Conservation (phyloP, 2,329 filamentous ascomycete genomes). For the Teratosphaeria epicoccoides region DNA sequence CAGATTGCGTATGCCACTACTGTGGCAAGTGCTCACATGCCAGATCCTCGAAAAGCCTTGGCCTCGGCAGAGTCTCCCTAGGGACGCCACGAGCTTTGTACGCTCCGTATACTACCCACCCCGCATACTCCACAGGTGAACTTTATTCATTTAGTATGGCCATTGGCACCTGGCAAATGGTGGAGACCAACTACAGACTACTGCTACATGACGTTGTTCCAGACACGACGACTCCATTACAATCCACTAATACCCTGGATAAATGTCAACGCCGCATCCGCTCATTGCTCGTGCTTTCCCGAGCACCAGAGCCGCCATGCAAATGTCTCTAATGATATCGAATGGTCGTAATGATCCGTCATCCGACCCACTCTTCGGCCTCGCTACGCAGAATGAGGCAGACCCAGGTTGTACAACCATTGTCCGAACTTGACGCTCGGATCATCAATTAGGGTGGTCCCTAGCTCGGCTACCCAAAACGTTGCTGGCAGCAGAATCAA, state of each 20-base stretch:
- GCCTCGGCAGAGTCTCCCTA: neutral
- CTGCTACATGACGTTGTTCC: neutral
- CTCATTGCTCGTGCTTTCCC: neutral
- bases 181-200: neutral
- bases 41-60: neutral
- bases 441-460: conserved; percentile 48
- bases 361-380: neutral
- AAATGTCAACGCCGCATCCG: neutral
- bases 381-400: conserved; percentile 3
- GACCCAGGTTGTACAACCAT: conserved; percentile 45
- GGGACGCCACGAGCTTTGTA: neutral
- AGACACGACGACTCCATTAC: neutral
- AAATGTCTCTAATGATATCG: neutral
- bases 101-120: neutral
- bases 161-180: neutral
- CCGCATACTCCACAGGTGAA: neutral
- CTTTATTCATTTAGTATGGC: neutral
- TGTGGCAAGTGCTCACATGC: neutral
- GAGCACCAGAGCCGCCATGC: neutral
- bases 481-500: conserved; percentile 51
- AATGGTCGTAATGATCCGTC: neutral
- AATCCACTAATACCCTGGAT: neutral
- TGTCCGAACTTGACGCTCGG: conserved; percentile 48
- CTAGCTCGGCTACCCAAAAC: conserved; percentile 47
- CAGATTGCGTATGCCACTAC: too few species aligned